Evolutionary conservation across 768 basidiomycete genomes (phyloP), one percentile per base, ranked within the genome.

Genomic region (Boletus tomentosulus): DNA sequence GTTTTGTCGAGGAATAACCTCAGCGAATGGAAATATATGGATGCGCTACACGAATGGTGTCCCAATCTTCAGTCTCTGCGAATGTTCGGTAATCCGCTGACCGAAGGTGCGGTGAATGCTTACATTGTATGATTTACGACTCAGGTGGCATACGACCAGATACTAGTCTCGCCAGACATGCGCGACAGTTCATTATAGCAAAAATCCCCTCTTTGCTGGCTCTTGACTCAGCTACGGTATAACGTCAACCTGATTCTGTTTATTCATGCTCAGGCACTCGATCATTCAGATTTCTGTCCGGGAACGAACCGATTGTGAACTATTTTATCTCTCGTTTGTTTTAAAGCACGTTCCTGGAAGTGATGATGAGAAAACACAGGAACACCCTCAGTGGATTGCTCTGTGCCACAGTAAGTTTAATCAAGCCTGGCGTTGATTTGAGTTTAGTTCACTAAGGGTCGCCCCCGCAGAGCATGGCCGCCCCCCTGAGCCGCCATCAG

Each of bases 291-390:
- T 94, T 43, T 80, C 85, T 9, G 58, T 66, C 9, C 83, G 78
- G 58, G 89, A 93, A 66, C 78, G 92, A 38, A 73, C 71, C n/a
- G 92, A 95, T 62, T 82, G 84, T 46, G 92, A 96, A 69, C 66
- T 91, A 25, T 89, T 89, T 65, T 96, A 93, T 70, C 75, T 93
- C 46, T 86, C 88, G 11, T 74, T 77, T 57, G 72, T 91, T 57
- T 74, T 76, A 49, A 78, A 76, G 44, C 67, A 79, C 38, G 76
- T 74, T 28, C 71, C 73, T 38, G 62, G 65, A 11, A 50, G 57
- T 37, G 72, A 78, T 35, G 72, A 78, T 19, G 77, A 76, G 41
- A 76, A 77, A 48, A 55, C 63, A 54, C 64, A 70, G 61, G 68
- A 72, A 58, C 84, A 92, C 63, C 86, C 86, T 31, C 84, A 80